phyloP scores from a whole-genome alignment of 2,329 filamentous ascomycete genomes.

The Talaromyces sp. region DNA sequence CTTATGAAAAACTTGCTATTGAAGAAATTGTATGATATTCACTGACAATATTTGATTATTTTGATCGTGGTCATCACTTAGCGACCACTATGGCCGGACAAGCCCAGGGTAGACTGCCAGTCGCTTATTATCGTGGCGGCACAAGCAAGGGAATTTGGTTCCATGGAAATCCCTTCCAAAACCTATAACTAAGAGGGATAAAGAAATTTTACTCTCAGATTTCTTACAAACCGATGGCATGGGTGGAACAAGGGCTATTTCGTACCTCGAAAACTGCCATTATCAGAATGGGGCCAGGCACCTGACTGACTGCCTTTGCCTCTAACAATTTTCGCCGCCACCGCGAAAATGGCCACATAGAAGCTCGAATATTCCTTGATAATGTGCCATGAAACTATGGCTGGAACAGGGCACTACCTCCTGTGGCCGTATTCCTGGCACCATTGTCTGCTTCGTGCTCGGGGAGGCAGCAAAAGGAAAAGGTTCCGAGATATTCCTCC shows the following conservation, averaged over 20 bases:
- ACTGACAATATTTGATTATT: no score
- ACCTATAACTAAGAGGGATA: constrained; percentile 8
- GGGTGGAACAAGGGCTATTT: constrained; percentile 5
- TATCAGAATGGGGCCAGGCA: constrained; percentile 8
- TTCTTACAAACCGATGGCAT: constrained; percentile 7
- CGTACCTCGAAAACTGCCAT: constrained; percentile 9
- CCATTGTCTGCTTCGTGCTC: constrained; percentile 9
- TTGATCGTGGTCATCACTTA: background rate
- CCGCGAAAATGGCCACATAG: constrained; percentile 7
- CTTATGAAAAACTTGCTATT: no score
- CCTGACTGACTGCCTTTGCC: constrained; percentile 9
- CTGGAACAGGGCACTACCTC: constrained; percentile 13
- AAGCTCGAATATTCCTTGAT: constrained; percentile 13
- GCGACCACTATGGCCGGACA: constrained; percentile 10
- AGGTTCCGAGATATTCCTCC: constrained; percentile 9
- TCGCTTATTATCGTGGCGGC: constrained; percentile 54
- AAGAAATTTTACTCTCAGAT: no score
- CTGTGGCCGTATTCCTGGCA: constrained; percentile 10
- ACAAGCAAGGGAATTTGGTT: constrained; percentile 59
- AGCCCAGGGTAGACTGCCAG: constrained; percentile 10
- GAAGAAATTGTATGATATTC: no score
- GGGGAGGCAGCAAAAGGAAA: background rate
- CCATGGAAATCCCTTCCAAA: constrained; percentile 38
- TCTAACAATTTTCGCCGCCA: constrained; percentile 6
- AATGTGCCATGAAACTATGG: constrained; percentile 15